These are phyloP conservation scores for Phanerochaete carnosa DNA, from an alignment of 768 basidiomycete genomes.

Conservation along the genomic window DNA sequence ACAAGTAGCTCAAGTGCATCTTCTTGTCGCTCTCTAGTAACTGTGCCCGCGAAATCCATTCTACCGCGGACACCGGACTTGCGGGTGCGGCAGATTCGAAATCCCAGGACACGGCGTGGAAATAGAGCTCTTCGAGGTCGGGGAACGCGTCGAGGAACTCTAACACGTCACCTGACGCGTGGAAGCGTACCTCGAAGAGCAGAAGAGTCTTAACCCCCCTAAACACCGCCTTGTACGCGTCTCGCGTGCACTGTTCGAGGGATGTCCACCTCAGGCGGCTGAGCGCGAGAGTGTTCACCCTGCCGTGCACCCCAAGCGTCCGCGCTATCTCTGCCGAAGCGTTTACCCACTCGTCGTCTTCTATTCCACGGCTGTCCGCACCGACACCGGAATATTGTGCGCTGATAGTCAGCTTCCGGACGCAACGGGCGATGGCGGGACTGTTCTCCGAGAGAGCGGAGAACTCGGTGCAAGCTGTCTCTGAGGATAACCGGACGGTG, in stretches of 20 bases:
- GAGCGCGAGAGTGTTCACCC: constrained; percentile 19
- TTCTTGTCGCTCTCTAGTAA: neutral
- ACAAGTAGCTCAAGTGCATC: constrained; percentile 25
- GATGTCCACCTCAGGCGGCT: constrained; percentile 23
- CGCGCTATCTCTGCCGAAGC: constrained; percentile 15
- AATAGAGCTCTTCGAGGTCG: constrained; percentile 23
- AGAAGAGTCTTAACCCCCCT: constrained; percentile 18
- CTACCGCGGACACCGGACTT: neutral
- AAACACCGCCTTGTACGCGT: constrained; percentile 18
- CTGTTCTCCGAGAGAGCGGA: constrained; percentile 13
- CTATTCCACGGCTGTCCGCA: constrained; percentile 9
- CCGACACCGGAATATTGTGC: constrained; percentile 17
- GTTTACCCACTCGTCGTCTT: constrained; percentile 23
- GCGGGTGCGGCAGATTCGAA: constrained; percentile 18
- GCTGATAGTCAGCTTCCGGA: constrained; percentile 22
- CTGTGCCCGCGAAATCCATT: neutral
- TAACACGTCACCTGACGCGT: constrained; percentile 23
- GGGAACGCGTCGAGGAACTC: constrained; percentile 25
- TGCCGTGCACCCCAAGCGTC: constrained; percentile 9
- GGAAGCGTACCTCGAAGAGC: constrained; percentile 26
- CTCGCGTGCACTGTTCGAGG: constrained; percentile 18
- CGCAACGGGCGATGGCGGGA: constrained; percentile 18
- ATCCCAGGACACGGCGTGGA: constrained; percentile 26
- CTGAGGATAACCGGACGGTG: constrained; percentile 20
- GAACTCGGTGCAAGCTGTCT: constrained; percentile 17